Base-by-base conservation (phyloP, 2,329 filamentous ascomycete species). In the Thelonectria blattea region DNA sequence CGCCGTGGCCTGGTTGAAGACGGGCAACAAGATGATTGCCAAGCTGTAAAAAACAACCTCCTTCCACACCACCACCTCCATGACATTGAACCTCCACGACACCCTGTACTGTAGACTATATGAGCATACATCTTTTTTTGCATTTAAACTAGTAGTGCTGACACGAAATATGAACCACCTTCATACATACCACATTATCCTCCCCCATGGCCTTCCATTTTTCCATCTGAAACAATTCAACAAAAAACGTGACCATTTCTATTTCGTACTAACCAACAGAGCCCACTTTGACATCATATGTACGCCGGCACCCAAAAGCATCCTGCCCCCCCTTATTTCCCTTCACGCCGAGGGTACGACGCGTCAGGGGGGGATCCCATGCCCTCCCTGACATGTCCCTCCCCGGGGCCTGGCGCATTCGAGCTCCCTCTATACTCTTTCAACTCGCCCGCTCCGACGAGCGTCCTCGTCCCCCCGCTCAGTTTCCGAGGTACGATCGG, bases 1-100 rank as follows among this genome's bases (percentile, higher is more conserved):
- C 73, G 95, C 93, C 42, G 88, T 91, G 60, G 83, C 82, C 63
- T 86, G 84, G 76, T 76, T 97, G 69, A 82, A 88, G 74, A 85
- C 83, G 72, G 91, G 90, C 65, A 86, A 86, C 77, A 85, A 86
- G 74, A 79, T 87, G 79, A 82, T 90, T 72, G 80, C 89, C 52
- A 93, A 92, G 82, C 77, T 93, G 79, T 93, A 88, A 78, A 68
- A 42, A 32, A 56, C 47, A 20, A 17, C 9, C 22, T 24, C 6
- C 22, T 24, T 24, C 22, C n/a, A n/a, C n/a, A n/a, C n/a, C n/a
- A n/a, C n/a, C n/a, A n/a, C 6, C 22, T 24, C 22, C 22, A 24
- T 6, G 22, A 24, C 22, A 24, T 24, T n/a, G n/a, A n/a, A 14
- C 22, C 22, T 24, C 27, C 8, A 30, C 27, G 27, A 30, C 65